phyloP scores from a whole-genome alignment of 352 stramenopile species.

The Phytophthora tentaculata region DNA sequence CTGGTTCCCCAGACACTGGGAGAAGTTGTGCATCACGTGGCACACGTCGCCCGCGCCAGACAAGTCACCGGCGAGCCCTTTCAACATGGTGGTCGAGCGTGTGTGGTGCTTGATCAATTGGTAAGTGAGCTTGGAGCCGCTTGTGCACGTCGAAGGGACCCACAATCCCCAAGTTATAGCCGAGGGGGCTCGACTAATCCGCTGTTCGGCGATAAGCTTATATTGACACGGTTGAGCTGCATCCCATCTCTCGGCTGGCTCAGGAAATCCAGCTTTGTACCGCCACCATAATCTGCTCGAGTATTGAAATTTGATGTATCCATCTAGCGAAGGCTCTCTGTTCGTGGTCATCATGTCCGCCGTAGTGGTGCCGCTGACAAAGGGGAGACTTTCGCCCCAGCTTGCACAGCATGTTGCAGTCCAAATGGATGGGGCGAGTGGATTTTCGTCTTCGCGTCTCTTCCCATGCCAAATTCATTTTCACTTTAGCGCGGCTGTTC shows the following conservation, averaged over 20 bases:
- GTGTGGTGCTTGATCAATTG: constrained; percentile 6
- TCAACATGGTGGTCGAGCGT: constrained; percentile 46
- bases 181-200: constrained; percentile 17
- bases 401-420: constrained; percentile 24
- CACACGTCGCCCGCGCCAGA: constrained; percentile 63
- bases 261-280: constrained; percentile 22
- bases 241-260: constrained; percentile 12
- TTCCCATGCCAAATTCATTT: constrained; percentile 16
- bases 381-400: constrained; percentile 8
- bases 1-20: constrained; percentile 36
- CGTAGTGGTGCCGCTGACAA: constrained; percentile 14
- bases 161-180: constrained; percentile 8
- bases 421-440: constrained; percentile 19
- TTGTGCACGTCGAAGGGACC: not conserved
- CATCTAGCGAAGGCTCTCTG: constrained; percentile 19
- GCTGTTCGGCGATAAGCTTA: not conserved
- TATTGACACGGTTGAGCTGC: constrained; percentile 1
- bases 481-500: constrained; percentile 27
- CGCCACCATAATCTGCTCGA: not conserved
- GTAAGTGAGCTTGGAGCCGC: constrained; percentile 9
- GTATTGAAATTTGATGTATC: constrained; percentile 11
- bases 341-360: constrained; percentile 16
- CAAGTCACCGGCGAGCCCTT: constrained; percentile 58
- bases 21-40: constrained; percentile 46
- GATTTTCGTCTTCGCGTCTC: constrained; percentile 24